Conservation (phyloP, 768 basidiomycete genomes). For the Pisolithus tinctorius region DNA sequence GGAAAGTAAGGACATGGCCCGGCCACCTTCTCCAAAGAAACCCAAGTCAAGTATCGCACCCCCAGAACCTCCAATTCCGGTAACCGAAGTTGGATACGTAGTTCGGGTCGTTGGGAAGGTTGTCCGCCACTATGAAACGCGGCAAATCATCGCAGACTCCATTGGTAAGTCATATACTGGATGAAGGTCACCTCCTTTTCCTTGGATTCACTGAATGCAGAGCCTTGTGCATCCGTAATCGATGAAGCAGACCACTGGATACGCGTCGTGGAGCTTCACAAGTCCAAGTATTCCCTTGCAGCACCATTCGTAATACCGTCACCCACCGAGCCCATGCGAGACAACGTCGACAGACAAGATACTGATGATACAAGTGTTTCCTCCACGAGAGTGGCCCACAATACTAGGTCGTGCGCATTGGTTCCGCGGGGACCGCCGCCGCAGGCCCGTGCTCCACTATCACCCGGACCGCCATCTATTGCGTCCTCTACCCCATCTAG, state of each 20-base stretch:
- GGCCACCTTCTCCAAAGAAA: conserved; percentile 12
- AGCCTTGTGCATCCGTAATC: conserved; percentile 40
- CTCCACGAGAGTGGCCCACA: conserved; percentile 4
- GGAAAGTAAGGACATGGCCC: conserved; percentile 1
- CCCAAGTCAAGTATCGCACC: conserved; percentile 1
- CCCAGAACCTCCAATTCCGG: conserved; percentile 25
- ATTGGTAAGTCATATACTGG: conserved; percentile 37
- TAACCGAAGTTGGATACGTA: conserved; percentile 40
- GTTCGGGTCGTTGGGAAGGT: conserved; percentile 45
- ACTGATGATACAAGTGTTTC: conserved; percentile 7
- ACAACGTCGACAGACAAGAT: not conserved
- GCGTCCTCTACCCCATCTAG: conserved; percentile 25
- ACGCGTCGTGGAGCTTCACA: conserved; percentile 46
- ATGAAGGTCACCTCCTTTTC: not conserved
- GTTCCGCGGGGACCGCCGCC: conserved; percentile 8
- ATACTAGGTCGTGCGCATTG: conserved; percentile 1
- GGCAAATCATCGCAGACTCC: conserved; percentile 41
- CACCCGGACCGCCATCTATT: conserved; percentile 17
- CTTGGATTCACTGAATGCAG: conserved; percentile 21
- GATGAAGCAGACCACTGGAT: conserved; percentile 58
- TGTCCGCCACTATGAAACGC: conserved; percentile 31
- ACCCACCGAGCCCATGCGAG: conserved; percentile 4
- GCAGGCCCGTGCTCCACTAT: conserved; percentile 9
- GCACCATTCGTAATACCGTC: conserved; percentile 46
- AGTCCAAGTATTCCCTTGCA: conserved; percentile 40